Evolutionary conservation across 345 rosid genomes (phyloP).

Genomic region (Eucalyptus marginata): DNA sequence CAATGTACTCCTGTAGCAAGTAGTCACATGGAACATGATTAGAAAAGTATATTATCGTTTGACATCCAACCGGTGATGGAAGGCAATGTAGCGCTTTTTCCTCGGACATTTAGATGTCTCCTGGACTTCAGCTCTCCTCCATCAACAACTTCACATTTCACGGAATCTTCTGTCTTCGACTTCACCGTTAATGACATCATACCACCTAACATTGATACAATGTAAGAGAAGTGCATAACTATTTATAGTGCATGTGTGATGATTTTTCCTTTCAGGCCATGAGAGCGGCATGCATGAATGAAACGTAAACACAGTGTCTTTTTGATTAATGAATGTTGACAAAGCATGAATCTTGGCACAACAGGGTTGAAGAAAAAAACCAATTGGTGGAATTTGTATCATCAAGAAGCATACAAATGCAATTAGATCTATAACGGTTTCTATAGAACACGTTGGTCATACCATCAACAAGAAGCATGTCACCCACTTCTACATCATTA

Average conservation of each 20-base stretch:
- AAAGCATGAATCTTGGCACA: background rate
- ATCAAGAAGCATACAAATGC: background rate
- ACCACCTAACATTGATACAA: constrained; percentile 45
- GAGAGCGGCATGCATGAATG: background rate
- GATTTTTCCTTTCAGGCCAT: background rate
- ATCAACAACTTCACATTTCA: constrained; percentile 89
- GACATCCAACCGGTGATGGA: constrained; percentile 67
- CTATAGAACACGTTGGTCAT: background rate
- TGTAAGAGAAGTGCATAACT: background rate
- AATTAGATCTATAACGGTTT: background rate
- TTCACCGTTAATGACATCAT: constrained; percentile 93
- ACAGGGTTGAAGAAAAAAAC: background rate
- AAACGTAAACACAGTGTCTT: background rate
- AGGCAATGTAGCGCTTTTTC: constrained; percentile 96
- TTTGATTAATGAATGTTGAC: background rate
- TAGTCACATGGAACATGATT: background rate
- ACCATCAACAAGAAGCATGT: constrained; percentile 99
- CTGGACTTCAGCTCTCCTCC: constrained; percentile 99
- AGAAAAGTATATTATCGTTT: background rate
- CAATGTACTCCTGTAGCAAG: background rate
- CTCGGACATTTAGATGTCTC: constrained; percentile 94
- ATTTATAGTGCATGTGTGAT: background rate
- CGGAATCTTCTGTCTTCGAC: constrained; percentile 93
- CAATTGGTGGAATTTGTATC: background rate
- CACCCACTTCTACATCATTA: constrained; percentile 84